Percentiles rank a stretch among this genome's conserved stretches.
Conservation (phyloP, 768 basidiomycete species). For the Mycena capillaripes region DNA sequence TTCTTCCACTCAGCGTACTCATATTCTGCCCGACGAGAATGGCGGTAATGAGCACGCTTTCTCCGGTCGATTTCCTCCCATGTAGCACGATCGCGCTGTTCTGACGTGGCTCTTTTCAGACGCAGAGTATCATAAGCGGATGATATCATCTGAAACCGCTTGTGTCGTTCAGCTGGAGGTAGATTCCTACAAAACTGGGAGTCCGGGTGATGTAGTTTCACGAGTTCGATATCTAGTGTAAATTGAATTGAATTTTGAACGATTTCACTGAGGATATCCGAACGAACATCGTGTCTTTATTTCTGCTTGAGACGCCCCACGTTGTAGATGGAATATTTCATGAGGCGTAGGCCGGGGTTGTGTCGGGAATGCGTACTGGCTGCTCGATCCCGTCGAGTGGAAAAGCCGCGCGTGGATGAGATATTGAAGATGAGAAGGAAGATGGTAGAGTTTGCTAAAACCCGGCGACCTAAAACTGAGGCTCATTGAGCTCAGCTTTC, state of each 20-base stretch:
- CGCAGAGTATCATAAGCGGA: constrained; percentile 61
- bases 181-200: constrained; percentile 46
- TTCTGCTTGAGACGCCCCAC: constrained; percentile 57
- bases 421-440: constrained; percentile 20
- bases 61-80: constrained; percentile 30
- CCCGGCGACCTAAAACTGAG: neutral
- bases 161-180: constrained; percentile 51
- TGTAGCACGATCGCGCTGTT: constrained; percentile 13
- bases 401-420: constrained; percentile 29
- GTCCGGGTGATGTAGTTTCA: constrained; percentile 67
- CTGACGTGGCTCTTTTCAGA: constrained; percentile 32
- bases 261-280: neutral
- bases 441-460: neutral
- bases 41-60: constrained; percentile 26
- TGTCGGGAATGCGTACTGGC: constrained; percentile 54
- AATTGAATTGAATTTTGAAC: neutral
- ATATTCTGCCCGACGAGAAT: constrained; percentile 31
- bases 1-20: constrained; percentile 29
- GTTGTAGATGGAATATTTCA: constrained; percentile 65
- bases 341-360: constrained; percentile 58
- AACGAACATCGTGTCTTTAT: constrained; percentile 64
- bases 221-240: constrained; percentile 66
- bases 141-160: constrained; percentile 63
- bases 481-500: constrained; percentile 7
- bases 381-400: constrained; percentile 28